A percentile compares a stretch with the other conserved stretches of the same genome.
Evolutionary conservation across 352 stramenopile genomes (phyloP).

Genomic region (Phytopythium boreale): DNA sequence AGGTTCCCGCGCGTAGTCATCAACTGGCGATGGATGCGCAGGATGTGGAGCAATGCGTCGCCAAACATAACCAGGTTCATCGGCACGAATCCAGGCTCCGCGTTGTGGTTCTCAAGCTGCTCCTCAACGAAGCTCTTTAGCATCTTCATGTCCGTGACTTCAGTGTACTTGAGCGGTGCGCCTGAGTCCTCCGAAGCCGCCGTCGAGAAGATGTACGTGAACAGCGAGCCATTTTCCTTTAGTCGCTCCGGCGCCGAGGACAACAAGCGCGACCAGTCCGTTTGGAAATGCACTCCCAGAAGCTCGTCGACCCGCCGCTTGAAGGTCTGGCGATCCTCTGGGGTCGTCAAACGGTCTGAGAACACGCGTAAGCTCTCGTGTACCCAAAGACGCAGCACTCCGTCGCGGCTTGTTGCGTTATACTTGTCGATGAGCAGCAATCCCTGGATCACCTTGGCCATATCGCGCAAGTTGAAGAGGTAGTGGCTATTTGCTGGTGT

Average conservation of each 20-base stretch:
- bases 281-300: constrained; percentile 72
- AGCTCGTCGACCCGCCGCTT: constrained; percentile 84
- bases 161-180: constrained; percentile 46
- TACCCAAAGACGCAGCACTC: constrained; percentile 84
- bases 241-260: constrained; percentile 51
- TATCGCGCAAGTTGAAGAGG: constrained; percentile 88
- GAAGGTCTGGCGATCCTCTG: constrained; percentile 88
- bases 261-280: constrained; percentile 68
- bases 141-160: constrained; percentile 84
- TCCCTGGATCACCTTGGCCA: constrained; percentile 88
- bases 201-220: constrained; percentile 77
- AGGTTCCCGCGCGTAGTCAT: constrained; percentile 88
- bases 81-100: constrained; percentile 80
- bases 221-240: constrained; percentile 79
- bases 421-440: constrained; percentile 75
- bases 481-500: constrained; percentile 90
- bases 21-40: constrained; percentile 89
- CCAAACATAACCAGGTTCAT: constrained; percentile 92
- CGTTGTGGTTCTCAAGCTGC: constrained; percentile 90
- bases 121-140: constrained; percentile 90
- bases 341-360: constrained; percentile 87
- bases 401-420: constrained; percentile 63
- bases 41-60: constrained; percentile 88
- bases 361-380: constrained; percentile 91
- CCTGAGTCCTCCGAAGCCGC: constrained; percentile 20